Conservation (phyloP, 1,284 basidiomycete species). For the Blastosporella zonata region DNA sequence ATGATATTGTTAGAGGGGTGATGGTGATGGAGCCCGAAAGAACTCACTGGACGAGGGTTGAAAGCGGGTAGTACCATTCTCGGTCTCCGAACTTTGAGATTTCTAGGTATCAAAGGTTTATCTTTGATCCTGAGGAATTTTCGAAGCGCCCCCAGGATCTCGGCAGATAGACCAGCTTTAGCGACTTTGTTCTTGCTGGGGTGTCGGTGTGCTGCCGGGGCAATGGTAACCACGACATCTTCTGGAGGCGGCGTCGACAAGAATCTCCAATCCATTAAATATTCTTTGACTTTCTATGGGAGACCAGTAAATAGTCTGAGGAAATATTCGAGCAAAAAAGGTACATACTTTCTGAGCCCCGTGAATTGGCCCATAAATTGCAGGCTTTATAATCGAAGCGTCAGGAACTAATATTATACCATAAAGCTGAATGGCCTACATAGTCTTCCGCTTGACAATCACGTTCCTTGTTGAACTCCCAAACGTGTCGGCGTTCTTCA, state of each 20-base stretch:
- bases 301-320: neutral
- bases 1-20: neutral
- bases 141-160: neutral
- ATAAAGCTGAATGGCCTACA: constrained; percentile 1
- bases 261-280: neutral
- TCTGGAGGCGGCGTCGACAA: neutral
- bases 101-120: neutral
- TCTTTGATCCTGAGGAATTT: neutral
- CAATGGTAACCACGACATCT: too few species aligned
- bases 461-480: constrained; percentile 18
- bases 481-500: constrained; percentile 15
- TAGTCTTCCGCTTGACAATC: constrained; percentile 7
- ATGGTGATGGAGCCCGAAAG: neutral
- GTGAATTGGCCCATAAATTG: constrained; percentile 10
- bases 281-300: constrained; percentile 11
- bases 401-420: neutral
- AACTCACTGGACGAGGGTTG: constrained; percentile 1
- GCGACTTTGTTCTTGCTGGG: neutral
- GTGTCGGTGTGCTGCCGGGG: neutral
- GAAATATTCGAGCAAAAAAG: neutral
- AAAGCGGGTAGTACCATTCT: neutral
- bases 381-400: constrained; percentile 3
- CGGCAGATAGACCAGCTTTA: neutral
- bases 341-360: constrained; percentile 8
- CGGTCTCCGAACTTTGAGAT: neutral